phyloP scores from a whole-genome alignment of 2,329 filamentous ascomycete species.

The Fusarium drepaniforme region DNA sequence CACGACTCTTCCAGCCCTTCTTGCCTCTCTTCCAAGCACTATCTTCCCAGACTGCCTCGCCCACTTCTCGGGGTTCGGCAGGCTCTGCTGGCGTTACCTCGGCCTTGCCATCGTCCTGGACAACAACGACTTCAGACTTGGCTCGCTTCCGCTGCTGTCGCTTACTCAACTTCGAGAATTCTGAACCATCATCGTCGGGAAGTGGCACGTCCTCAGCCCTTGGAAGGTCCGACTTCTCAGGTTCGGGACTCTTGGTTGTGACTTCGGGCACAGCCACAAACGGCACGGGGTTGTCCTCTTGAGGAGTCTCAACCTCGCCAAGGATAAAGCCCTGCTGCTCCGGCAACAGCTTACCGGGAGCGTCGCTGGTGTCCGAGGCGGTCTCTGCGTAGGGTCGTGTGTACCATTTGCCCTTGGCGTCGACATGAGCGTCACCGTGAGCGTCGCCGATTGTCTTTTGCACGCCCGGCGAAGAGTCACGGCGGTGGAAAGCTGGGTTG shows the following conservation, averaged over 20 bases:
- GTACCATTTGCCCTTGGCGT: constrained; percentile 57
- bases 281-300: constrained; percentile 41
- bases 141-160: constrained; percentile 58
- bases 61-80: constrained; percentile 30
- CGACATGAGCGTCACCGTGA: constrained; percentile 46
- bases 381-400: constrained; percentile 63
- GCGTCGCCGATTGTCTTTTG: constrained; percentile 57
- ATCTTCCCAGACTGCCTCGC: constrained; percentile 43
- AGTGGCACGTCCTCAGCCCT: constrained; percentile 35
- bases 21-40: constrained; percentile 49
- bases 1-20: constrained; percentile 46
- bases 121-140: constrained; percentile 47
- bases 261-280: constrained; percentile 28
- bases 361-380: constrained; percentile 57
- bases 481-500: constrained; percentile 71
- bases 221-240: constrained; percentile 17
- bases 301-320: constrained; percentile 60
- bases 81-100: constrained; percentile 30
- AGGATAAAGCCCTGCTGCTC: constrained; percentile 60
- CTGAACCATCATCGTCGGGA: constrained; percentile 41
- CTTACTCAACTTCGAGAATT: constrained; percentile 46
- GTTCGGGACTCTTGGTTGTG: background rate
- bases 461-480: constrained; percentile 73
- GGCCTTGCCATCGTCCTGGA: constrained; percentile 42
- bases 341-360: constrained; percentile 36